These are phyloP conservation scores for Hemileccinum impolitum DNA, from an alignment of 768 basidiomycete genomes.

Conservation along the genomic window DNA sequence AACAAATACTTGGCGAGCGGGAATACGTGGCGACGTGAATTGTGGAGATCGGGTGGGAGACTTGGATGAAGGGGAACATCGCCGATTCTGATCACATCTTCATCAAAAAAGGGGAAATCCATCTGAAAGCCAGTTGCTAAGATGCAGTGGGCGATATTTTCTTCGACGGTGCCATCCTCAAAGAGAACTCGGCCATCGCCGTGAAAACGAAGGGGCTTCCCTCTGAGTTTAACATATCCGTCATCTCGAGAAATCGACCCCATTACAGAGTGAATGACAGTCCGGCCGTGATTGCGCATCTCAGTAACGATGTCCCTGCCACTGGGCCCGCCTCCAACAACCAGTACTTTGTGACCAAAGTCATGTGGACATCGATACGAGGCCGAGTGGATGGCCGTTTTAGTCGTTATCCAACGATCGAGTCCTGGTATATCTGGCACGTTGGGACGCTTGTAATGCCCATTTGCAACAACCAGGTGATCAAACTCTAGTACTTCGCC, in stretches of 20 bases:
- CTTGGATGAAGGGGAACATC: slow-evolving; percentile 47
- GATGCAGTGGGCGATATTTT: slow-evolving; percentile 57
- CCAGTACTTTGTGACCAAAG: slow-evolving; percentile 39
- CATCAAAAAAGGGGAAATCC: slow-evolving; percentile 58
- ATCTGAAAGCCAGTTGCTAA: slow-evolving; percentile 76
- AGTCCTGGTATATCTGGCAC: slow-evolving; percentile 62
- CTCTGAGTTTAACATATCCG: slow-evolving; percentile 39
- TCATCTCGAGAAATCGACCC: slow-evolving; percentile 32
- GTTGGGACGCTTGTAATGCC: slow-evolving; percentile 66
- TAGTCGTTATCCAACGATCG: slow-evolving; percentile 48
- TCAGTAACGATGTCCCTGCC: slow-evolving; percentile 66
- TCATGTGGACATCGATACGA: slow-evolving; percentile 57
- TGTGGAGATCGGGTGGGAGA: slow-evolving; percentile 50
- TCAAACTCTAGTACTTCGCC: slow-evolving; percentile 47
- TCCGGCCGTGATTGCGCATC: slow-evolving; percentile 41
- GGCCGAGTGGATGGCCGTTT: slow-evolving; percentile 60
- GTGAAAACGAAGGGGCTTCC: slow-evolving; percentile 41
- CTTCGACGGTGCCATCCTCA: slow-evolving; percentile 54
- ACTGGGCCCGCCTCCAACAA: slow-evolving; percentile 59
- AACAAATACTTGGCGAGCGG: slow-evolving; percentile 72
- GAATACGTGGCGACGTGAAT: slow-evolving; percentile 64
- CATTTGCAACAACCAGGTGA: slow-evolving; percentile 70
- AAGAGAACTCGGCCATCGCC: slow-evolving; percentile 49
- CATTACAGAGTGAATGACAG: slow-evolving; percentile 56
- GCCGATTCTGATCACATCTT: slow-evolving; percentile 32